Evolutionary conservation across 2,329 filamentous ascomycete genomes (phyloP), one percentile per base, ranked within the genome.

Genomic region (Ceratocystis ficicola): DNA sequence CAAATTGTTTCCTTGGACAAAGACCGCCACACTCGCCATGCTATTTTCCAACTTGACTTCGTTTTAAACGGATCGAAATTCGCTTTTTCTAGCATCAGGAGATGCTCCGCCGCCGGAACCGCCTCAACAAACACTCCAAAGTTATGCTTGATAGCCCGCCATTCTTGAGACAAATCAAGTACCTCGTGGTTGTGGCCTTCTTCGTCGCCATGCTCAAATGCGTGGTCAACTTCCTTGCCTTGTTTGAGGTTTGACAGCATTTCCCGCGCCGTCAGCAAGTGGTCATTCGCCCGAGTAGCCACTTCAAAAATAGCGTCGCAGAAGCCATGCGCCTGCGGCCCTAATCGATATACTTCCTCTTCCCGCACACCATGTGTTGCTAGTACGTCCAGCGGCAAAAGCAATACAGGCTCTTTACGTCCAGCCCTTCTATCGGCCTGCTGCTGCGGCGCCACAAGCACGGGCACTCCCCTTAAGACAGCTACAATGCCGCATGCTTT

Each of bases 221-320:
- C 90, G 73, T 96, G 93, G 0, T 87, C 90, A 0, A 89, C 83
- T 62, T 85, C 86, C 70, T 87, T 77, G 1, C 91, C 90, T 3
- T 84, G 85, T 65, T 84, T 84, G 22, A 96, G 77, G 71, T 89
- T 90, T 72, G 85, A 86, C 68, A 97, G 75, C 91, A 99, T 96
- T 74, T 96, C 90, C 67, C 91, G 81, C 1, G 89, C 93, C 0
- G 93, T 97, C 70, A 96, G 95, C 44, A 99, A 79, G 75, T 99
- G 94, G 73, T 99, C 94, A 72, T 95, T 95, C 5, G 94, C 94
- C 46, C 93, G 84, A 0, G 94, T 99, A 0, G 94, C 94, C 15
- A 99, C 90, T 3, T 85, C 82, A 75, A 97, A 99, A 0, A 97
- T 85, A 2, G 92, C 93, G 74, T 99, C 93, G 68, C 88, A 86